Evolutionary conservation across 139 green algal genomes (phyloP), one percentile per base, ranked within the genome.

Genomic region (Picocystis salinarum): DNA sequence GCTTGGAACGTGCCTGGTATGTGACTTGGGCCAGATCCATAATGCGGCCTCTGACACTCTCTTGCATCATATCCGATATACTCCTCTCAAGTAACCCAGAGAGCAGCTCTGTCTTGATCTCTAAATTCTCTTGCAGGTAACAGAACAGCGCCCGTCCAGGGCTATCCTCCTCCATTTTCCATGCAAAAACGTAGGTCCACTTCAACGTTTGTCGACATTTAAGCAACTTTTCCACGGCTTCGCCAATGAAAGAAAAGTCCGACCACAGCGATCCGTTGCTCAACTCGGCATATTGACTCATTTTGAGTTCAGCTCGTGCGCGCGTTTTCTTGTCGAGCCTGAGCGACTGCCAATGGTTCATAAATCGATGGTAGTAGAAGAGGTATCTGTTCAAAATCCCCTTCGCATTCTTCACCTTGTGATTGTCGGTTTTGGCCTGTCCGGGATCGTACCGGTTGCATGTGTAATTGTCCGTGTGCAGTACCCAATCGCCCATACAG

Each of bases 341-440:
- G 7, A 23, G 11, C 12, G 37, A 54, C 7, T 53, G 13, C 7
- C 51, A 37, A 25, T 55, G 47, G 40, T 55, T 55, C 19, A 58
- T 55, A 25, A 39, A 55, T 12, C 47, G 34, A 15, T 50, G 42
- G 23, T 55, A 55, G 47, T 55, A 55, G 39, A 53, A 53, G 34
- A 55, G 39, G 39, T 55, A 55, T 10, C 47, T 37, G 18, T 55
- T 40, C 15, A 55, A 25, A 15, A 18, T 40, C 39, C 39, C 47
- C 11, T 40, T 37, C 47, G 13, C 18, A 19, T 17, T 40, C 39
- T 55, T 55, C 10, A 25, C 19, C 18, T 15, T 18, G 39, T 59
- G 18, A 6, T 36, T 44, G 10, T n/a, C n/a, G 17, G 19, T 40
- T 13, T 53, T 49, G 22, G 13, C 40, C 7, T 40, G 9, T n/a